phyloP scores from a whole-genome alignment of 805 yeast species.

The Suhomyces emberorum region DNA sequence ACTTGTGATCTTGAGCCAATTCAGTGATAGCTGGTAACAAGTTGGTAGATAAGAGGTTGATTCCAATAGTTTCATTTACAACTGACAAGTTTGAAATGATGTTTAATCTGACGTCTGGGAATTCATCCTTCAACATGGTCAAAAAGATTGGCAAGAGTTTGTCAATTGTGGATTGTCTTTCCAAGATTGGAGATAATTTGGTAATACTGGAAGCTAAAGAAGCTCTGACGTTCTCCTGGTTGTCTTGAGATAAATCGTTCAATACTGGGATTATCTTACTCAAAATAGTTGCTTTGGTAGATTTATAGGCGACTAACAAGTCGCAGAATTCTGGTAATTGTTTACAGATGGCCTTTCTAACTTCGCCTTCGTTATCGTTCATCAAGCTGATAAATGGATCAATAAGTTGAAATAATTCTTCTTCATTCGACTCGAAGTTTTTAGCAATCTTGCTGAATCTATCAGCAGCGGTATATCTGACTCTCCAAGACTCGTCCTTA shows the following conservation, averaged over 20 bases:
- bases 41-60: constrained; percentile 79
- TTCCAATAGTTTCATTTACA: constrained; percentile 93
- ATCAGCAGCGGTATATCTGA: constrained; percentile 97
- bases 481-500: constrained; percentile 95
- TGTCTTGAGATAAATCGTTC: constrained; percentile 80
- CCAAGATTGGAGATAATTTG: constrained; percentile 78
- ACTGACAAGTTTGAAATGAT: constrained; percentile 88
- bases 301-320: constrained; percentile 39
- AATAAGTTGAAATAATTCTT: constrained; percentile 56
- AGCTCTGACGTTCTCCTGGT: constrained; percentile 89
- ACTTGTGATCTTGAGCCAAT: constrained; percentile 91
- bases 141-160: constrained; percentile 82
- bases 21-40: constrained; percentile 94
- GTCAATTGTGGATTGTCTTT: constrained; percentile 80
- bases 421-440: constrained; percentile 55
- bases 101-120: constrained; percentile 92
- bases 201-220: constrained; percentile 88
- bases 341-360: constrained; percentile 89
- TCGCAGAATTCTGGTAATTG: constrained; percentile 77
- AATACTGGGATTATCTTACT: constrained; percentile 79
- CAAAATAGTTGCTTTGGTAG: constrained; percentile 49
- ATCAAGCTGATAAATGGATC: constrained; percentile 73
- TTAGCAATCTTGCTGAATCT: constrained; percentile 72
- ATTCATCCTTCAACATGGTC: constrained; percentile 94
- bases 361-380: constrained; percentile 95